Conservation (phyloP, 2,329 filamentous ascomycete species). For the Colletotrichum coccodes region DNA sequence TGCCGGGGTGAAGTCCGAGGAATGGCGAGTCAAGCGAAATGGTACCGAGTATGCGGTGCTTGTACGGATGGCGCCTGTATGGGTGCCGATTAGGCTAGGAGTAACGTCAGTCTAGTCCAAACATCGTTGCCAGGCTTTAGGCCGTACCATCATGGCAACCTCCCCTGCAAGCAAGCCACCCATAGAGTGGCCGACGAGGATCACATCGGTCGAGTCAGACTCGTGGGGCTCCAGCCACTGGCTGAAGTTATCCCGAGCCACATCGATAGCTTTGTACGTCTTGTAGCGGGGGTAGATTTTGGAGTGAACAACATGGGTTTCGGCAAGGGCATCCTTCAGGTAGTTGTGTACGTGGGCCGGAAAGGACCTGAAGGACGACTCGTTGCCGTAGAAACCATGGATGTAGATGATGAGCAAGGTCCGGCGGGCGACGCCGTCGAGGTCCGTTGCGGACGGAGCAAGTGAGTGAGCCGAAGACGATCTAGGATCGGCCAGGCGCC, state of each 20-base stretch:
- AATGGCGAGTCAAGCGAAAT: slow-evolving; percentile 89
- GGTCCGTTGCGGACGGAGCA: slow-evolving; percentile 37
- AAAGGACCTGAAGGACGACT: slow-evolving; percentile 88
- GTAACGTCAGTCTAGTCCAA: slow-evolving; percentile 11
- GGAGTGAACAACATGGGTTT: slow-evolving; percentile 84
- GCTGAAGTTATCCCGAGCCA: slow-evolving; percentile 86
- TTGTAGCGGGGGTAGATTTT: slow-evolving; percentile 88
- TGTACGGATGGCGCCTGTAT: slow-evolving; percentile 57
- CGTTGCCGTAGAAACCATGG: slow-evolving; percentile 90
- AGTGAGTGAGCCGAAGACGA: slow-evolving; percentile 56
- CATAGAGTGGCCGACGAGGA: slow-evolving; percentile 90
- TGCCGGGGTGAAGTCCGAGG: slow-evolving; percentile 87
- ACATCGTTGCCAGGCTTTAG: neutral
- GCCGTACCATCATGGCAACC: slow-evolving; percentile 71
- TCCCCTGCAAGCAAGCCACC: slow-evolving; percentile 87
- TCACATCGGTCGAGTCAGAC: slow-evolving; percentile 76
- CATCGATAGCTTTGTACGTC: slow-evolving; percentile 75
- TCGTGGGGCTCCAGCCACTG: slow-evolving; percentile 84
- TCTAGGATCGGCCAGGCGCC: slow-evolving; percentile 53
- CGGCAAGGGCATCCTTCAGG: slow-evolving; percentile 71
- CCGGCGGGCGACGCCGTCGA: slow-evolving; percentile 48
- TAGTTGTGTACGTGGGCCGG: slow-evolving; percentile 87
- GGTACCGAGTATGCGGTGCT: slow-evolving; percentile 82
- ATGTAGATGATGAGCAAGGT: slow-evolving; percentile 83
- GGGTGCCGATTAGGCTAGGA: slow-evolving; percentile 46